Conservation (phyloP, 768 basidiomycete genomes). For the Collybia nuda region DNA sequence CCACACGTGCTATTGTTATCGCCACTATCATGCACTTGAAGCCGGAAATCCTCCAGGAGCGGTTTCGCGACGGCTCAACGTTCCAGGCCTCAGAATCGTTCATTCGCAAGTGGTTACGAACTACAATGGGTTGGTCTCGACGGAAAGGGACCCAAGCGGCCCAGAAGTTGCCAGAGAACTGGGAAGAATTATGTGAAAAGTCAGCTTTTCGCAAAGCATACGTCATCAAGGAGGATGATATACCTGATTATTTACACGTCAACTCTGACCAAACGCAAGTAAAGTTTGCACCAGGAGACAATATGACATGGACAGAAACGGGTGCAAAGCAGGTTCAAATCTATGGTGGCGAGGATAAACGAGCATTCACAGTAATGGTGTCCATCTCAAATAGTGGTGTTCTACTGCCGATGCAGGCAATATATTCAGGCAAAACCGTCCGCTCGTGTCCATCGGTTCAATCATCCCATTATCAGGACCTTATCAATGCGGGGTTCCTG, state of each 20-base stretch:
- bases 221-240: conserved; percentile 28
- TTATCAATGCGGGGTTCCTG: not conserved
- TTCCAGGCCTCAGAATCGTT: conserved; percentile 28
- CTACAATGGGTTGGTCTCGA: conserved; percentile 19
- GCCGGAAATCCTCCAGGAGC: conserved; percentile 24
- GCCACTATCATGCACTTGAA: conserved; percentile 17
- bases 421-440: conserved; percentile 26
- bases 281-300: conserved; percentile 25
- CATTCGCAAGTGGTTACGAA: conserved; percentile 12
- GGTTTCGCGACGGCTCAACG: conserved; percentile 18
- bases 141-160: conserved; percentile 27
- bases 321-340: conserved; percentile 31
- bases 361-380: conserved; percentile 29
- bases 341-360: conserved; percentile 34
- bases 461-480: not conserved
- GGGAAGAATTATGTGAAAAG: conserved; percentile 23
- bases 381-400: conserved; percentile 23
- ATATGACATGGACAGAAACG: conserved; percentile 21
- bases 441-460: not conserved
- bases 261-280: conserved; percentile 36
- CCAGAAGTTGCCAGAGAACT: conserved; percentile 31
- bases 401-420: conserved; percentile 30
- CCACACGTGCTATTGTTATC: conserved; percentile 27
- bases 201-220: conserved; percentile 23
- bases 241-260: conserved; percentile 25